A percentile compares a stretch with the other conserved stretches of the same genome.
Conservation (phyloP, 2,329 filamentous ascomycete species). For the Colletotrichum tamarilloi region DNA sequence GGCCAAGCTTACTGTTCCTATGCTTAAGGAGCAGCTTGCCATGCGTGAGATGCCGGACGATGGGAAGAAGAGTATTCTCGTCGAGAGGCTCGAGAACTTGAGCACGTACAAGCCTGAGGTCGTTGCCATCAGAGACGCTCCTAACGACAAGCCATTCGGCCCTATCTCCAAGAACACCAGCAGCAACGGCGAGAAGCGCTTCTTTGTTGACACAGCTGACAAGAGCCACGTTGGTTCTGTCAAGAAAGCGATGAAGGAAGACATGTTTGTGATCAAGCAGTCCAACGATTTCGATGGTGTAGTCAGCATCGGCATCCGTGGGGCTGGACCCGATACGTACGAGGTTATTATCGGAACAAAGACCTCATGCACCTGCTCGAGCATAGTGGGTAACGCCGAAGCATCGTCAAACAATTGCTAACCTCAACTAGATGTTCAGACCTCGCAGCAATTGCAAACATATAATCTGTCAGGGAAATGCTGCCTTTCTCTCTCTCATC, state of each 20-base stretch:
- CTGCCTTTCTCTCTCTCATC: background rate
- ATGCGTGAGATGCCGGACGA: constrained; percentile 13
- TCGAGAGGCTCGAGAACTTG: constrained; percentile 22
- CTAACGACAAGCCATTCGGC: constrained; percentile 1
- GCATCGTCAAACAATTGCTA: background rate
- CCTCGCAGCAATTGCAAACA: constrained; percentile 31
- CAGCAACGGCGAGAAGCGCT: background rate
- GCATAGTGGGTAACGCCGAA: constrained; percentile 2
- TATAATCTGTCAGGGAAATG: constrained; percentile 25
- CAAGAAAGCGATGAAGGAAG: constrained; percentile 18
- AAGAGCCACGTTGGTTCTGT: background rate
- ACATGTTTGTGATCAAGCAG: constrained; percentile 27
- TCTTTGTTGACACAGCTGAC: background rate
- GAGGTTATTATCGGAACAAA: background rate
- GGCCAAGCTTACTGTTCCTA: constrained; percentile 15
- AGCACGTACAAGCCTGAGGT: constrained; percentile 7
- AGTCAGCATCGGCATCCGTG: background rate
- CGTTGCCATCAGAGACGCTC: constrained; percentile 1
- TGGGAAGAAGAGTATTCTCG: constrained; percentile 19
- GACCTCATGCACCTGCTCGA: constrained; percentile 16
- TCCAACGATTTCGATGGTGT: background rate
- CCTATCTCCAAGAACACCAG: background rate
- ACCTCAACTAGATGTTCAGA: constrained; percentile 11
- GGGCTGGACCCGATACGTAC: background rate
- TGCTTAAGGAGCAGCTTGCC: constrained; percentile 30